Conservation (phyloP, 2,329 filamentous ascomycete species). For the Coniochaeta pulveracea region DNA sequence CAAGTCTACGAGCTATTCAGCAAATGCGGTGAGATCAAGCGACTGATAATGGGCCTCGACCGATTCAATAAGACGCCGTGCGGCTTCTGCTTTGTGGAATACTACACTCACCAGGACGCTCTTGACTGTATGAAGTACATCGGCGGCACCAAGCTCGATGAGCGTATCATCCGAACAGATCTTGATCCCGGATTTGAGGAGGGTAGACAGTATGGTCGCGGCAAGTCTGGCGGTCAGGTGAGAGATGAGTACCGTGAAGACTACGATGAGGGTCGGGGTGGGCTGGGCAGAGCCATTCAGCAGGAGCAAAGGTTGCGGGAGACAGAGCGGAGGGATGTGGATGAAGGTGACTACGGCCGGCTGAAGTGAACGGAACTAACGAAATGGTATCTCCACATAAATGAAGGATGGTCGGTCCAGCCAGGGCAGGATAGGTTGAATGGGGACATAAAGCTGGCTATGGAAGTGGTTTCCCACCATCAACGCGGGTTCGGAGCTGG, state of each 20-base stretch:
- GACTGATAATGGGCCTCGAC: slow-evolving; percentile 94
- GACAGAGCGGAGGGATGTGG: slow-evolving; percentile 7
- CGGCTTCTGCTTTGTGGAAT: slow-evolving; percentile 99
- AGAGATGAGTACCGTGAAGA: slow-evolving; percentile 96
- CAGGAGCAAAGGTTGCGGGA: slow-evolving; percentile 28
- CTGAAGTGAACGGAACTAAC: slow-evolving; percentile 10
- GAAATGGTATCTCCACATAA: too few relatives aligned
- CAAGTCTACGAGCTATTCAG: slow-evolving; percentile 96
- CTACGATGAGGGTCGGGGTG: slow-evolving; percentile 88
- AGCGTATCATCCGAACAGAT: slow-evolving; percentile 91
- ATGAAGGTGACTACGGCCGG: slow-evolving; percentile 11
- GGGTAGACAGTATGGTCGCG: slow-evolving; percentile 88
- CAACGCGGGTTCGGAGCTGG: too few relatives aligned
- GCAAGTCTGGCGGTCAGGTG: slow-evolving; percentile 93
- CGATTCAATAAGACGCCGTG: slow-evolving; percentile 96
- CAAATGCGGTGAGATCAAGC: slow-evolving; percentile 97
- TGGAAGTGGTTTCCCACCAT: too few relatives aligned
- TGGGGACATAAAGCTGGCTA: too few relatives aligned
- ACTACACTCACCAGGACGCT: slow-evolving; percentile 95
- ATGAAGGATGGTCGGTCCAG: too few relatives aligned
- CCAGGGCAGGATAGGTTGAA: too few relatives aligned
- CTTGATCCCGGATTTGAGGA: slow-evolving; percentile 93
- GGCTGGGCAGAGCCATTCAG: slow-evolving; percentile 69
- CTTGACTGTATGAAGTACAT: slow-evolving; percentile 98
- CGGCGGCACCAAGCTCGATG: slow-evolving; percentile 93